phyloP scores from a whole-genome alignment of 2,329 filamentous ascomycete genomes.

The Escovopsis sp. region DNA sequence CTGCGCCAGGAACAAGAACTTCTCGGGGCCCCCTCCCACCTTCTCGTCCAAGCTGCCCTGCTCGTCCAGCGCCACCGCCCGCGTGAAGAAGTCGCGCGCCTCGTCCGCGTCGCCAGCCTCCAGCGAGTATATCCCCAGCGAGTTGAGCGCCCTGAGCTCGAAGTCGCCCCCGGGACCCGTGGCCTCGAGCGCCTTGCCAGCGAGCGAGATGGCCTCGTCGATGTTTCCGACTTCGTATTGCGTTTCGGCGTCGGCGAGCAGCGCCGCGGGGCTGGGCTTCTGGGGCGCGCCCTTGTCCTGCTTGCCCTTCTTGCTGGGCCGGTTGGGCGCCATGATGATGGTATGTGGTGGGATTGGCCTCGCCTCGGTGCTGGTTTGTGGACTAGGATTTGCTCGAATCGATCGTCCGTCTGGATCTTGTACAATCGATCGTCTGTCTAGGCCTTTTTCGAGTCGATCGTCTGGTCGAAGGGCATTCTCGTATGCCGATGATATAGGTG shows the following conservation, averaged over 20 bases:
- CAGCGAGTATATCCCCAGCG: conserved; percentile 69
- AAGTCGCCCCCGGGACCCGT: conserved; percentile 30
- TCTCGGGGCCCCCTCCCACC: conserved; percentile 72
- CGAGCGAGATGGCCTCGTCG: conserved; percentile 24
- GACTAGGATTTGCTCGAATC: too few relatives aligned
- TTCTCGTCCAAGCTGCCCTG: conserved; percentile 56
- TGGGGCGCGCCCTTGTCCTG: conserved; percentile 7
- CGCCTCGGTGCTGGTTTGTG: too few relatives aligned
- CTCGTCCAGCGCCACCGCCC: conserved; percentile 60
- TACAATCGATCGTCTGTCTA: too few relatives aligned
- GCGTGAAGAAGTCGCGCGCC: conserved; percentile 56
- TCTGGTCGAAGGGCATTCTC: too few relatives aligned
- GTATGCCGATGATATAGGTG: too few relatives aligned
- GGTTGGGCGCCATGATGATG: conserved; percentile 24
- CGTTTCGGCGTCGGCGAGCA: conserved; percentile 25
- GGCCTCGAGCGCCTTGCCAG: conserved; percentile 26
- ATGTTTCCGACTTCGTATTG: conserved; percentile 27
- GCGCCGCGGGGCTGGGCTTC: conserved; percentile 13
- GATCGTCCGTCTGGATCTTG: too few relatives aligned
- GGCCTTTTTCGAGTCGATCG: too few relatives aligned
- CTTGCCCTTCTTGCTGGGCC: conserved; percentile 23
- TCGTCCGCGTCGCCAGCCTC: conserved; percentile 68
- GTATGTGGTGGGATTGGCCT: too few relatives aligned
- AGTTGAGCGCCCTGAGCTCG: conserved; percentile 51
- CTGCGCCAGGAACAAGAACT: conserved; percentile 90